Percentiles rank a stretch among this genome's conserved stretches.
phyloP scores from a whole-genome alignment of 2,329 filamentous ascomycete species.

The Rugonectria rugulosa region DNA sequence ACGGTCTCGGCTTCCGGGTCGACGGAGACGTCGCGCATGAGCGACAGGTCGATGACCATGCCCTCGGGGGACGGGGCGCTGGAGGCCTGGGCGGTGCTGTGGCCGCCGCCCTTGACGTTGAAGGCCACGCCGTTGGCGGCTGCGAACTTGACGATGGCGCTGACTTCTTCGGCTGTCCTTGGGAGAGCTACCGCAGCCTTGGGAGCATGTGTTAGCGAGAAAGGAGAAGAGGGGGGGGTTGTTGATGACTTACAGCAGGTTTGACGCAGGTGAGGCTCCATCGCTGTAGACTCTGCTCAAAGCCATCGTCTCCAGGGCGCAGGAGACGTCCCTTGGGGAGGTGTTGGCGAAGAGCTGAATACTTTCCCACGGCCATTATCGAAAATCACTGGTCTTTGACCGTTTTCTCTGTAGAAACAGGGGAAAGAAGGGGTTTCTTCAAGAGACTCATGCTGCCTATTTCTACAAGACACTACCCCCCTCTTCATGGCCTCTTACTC shows the following conservation, averaged over 20 bases:
- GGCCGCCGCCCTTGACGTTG: slow-evolving; percentile 63
- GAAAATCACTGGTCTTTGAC: neutral
- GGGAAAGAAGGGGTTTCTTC: no score
- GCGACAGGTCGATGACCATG: slow-evolving; percentile 62
- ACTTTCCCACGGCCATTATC: slow-evolving; percentile 28
- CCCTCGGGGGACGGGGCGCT: slow-evolving; percentile 54
- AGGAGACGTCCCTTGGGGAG: slow-evolving; percentile 40
- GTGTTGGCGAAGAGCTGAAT: slow-evolving; percentile 27
- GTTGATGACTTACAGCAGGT: slow-evolving; percentile 38
- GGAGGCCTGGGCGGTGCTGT: slow-evolving; percentile 60
- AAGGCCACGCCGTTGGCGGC: slow-evolving; percentile 54
- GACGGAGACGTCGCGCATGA: slow-evolving; percentile 59
- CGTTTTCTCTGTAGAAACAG: no score
- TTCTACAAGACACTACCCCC: no score
- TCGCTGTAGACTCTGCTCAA: slow-evolving; percentile 44
- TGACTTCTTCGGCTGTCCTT: slow-evolving; percentile 48
- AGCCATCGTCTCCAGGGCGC: slow-evolving; percentile 44
- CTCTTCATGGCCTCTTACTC: no score
- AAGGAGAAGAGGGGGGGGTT: neutral
- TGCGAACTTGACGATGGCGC: slow-evolving; percentile 53
- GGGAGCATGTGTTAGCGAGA: slow-evolving; percentile 6
- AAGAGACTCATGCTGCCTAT: no score
- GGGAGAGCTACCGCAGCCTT: slow-evolving; percentile 56
- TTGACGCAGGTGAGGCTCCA: slow-evolving; percentile 49
- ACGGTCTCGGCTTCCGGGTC: slow-evolving; percentile 54